These are phyloP conservation scores for Lachancea dasiensis DNA, from an alignment of 805 yeast genomes.

Conservation along the genomic window DNA sequence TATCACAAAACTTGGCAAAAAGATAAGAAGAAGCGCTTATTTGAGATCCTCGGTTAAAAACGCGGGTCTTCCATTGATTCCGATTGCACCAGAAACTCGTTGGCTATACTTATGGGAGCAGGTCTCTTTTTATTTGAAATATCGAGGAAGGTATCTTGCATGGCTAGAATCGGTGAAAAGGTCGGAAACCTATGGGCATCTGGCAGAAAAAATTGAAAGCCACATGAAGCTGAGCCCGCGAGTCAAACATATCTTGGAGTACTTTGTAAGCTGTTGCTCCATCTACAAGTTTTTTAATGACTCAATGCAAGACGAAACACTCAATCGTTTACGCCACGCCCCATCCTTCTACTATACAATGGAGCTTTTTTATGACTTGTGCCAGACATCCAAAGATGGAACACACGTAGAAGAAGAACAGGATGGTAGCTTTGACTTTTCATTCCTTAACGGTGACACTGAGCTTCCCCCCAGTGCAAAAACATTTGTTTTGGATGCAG, in stretches of 20 bases:
- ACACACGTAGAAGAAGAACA: no score
- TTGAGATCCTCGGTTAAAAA: background rate
- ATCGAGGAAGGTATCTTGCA: slow-evolving; percentile 1
- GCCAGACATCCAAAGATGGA: no score
- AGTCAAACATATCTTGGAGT: slow-evolving; percentile 3
- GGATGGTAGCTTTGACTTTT: no score
- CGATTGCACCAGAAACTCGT: slow-evolving; percentile 5
- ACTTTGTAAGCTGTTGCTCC: no score
- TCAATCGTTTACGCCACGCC: no score
- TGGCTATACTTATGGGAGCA: slow-evolving; percentile 8
- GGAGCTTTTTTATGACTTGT: no score
- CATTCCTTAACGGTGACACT: slow-evolving; percentile 7
- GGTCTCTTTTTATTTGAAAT: slow-evolving; percentile 3
- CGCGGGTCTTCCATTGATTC: slow-evolving; percentile 5
- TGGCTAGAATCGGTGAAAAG: background rate
- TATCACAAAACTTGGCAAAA: slow-evolving; percentile 5
- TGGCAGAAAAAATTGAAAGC: slow-evolving; percentile 1
- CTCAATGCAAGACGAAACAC: no score
- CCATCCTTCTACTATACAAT: no score
- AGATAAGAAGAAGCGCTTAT: background rate
- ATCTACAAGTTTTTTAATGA: no score
- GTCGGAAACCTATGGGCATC: background rate
- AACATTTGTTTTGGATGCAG: slow-evolving; percentile 7
- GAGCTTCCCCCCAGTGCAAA: slow-evolving; percentile 3
- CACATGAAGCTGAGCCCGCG: background rate